A percentile compares a stretch with the other conserved stretches of the same genome.
Conservation (phyloP, 257 asterid genomes). For the Solanum virginianum region DNA sequence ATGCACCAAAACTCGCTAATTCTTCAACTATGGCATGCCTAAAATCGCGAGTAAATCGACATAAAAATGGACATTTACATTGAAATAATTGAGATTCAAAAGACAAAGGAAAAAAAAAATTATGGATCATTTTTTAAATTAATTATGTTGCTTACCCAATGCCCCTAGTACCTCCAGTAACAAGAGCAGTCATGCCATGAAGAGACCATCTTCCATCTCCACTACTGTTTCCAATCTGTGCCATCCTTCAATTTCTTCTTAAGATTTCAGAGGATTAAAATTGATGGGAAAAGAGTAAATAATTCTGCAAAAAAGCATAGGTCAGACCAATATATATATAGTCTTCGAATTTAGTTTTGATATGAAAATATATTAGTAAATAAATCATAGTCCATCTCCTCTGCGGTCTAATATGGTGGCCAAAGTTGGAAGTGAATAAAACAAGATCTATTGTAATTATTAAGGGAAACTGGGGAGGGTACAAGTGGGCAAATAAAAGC, state of each 20-base stretch:
- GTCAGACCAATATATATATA: background rate
- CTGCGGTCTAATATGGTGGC: background rate
- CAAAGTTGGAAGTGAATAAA: background rate
- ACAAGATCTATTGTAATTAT: background rate
- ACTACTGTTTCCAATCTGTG: background rate
- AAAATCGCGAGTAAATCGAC: background rate
- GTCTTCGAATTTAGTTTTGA: background rate
- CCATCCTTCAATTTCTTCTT: background rate
- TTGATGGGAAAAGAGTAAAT: background rate
- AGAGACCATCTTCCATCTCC: constrained; percentile 37
- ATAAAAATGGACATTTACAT: background rate
- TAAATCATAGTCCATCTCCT: background rate
- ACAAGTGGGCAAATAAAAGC: background rate
- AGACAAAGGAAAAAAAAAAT: background rate
- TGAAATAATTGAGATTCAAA: background rate
- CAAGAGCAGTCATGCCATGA: constrained; percentile 45
- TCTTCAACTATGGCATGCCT: background rate
- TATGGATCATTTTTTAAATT: background rate
- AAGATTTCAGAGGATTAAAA: background rate
- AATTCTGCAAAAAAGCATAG: background rate
- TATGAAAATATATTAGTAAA: background rate
- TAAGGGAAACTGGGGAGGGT: background rate
- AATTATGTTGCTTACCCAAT: constrained; percentile 30
- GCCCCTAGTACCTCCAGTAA: constrained; percentile 58
- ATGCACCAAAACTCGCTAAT: background rate